Evolutionary conservation across 1,284 basidiomycete species (phyloP).

Genomic region (Moesziomyces antarcticus): DNA sequence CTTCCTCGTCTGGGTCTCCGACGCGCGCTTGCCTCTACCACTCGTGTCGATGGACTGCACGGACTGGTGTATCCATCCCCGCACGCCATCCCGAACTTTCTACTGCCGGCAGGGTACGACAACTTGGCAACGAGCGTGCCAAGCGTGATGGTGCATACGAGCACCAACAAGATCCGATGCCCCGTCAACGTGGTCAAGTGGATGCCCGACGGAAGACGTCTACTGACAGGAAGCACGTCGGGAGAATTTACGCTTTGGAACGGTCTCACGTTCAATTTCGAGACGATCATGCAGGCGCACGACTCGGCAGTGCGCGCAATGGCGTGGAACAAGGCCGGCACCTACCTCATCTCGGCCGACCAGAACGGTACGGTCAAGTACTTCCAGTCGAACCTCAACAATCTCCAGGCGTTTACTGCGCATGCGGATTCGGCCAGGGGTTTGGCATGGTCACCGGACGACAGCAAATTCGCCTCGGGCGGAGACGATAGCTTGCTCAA

Average conservation of each 20-base stretch:
- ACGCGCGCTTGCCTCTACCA: conserved; percentile 7
- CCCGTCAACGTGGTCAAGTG: conserved; percentile 95
- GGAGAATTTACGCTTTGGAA: conserved; percentile 99
- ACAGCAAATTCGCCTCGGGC: conserved; percentile 88
- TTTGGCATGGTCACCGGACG: conserved; percentile 89
- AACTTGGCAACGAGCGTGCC: conserved; percentile 89
- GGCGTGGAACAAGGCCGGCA: conserved; percentile 88
- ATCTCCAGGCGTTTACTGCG: conserved; percentile 90
- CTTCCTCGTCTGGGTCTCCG: conserved; percentile 78
- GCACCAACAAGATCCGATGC: conserved; percentile 97
- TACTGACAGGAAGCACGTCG: conserved; percentile 93
- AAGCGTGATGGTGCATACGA: conserved; percentile 96
- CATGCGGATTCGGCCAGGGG: conserved; percentile 81
- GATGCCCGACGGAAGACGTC: conserved; percentile 92
- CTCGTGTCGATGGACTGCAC: conserved; percentile 11
- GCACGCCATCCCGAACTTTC: conserved; percentile 70
- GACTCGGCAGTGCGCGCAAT: conserved; percentile 91
- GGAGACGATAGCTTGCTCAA: conserved; percentile 94
- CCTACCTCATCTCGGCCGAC: conserved; percentile 90
- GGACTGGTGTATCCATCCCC: conserved; percentile 49
- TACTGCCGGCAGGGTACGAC: conserved; percentile 89
- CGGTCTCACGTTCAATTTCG: conserved; percentile 98
- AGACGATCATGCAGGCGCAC: conserved; percentile 97
- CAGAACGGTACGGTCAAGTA: conserved; percentile 96
- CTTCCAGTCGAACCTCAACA: conserved; percentile 99